Percentiles rank a stretch among this genome's conserved stretches.
phyloP scores from a whole-genome alignment of 2,329 filamentous ascomycete genomes.

The Exophiala lecanii-corni region DNA sequence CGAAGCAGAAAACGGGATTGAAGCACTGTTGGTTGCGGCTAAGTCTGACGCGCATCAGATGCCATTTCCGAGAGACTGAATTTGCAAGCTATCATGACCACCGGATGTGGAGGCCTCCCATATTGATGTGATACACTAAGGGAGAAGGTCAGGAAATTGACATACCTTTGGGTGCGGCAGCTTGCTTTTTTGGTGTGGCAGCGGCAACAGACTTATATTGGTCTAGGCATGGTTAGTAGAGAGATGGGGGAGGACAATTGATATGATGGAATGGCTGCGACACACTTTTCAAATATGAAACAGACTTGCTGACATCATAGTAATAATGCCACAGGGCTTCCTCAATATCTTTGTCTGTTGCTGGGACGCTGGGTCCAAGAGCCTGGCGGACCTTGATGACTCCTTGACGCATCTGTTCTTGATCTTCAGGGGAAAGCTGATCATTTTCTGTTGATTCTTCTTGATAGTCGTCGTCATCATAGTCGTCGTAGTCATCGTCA shows the following conservation, averaged over 20 bases:
- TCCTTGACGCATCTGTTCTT: slow-evolving; percentile 58
- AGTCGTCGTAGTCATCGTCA: slow-evolving; percentile 40
- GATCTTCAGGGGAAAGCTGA: slow-evolving; percentile 40
- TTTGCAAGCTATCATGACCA: slow-evolving; percentile 21
- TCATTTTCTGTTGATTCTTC: slow-evolving; percentile 18
- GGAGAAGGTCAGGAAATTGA: slow-evolving; percentile 9
- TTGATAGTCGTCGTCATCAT: slow-evolving; percentile 35
- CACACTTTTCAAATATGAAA: slow-evolving; percentile 70
- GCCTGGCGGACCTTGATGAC: slow-evolving; percentile 62
- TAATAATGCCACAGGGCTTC: slow-evolving; percentile 95
- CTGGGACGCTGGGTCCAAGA: slow-evolving; percentile 60
- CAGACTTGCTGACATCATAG: slow-evolving; percentile 82
- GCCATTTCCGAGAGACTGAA: slow-evolving; percentile 3
- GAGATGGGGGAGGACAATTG: neutral
- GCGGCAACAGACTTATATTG: slow-evolving; percentile 18
- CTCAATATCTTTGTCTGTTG: slow-evolving; percentile 70
- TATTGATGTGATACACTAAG: slow-evolving; percentile 8
- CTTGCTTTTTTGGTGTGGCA: slow-evolving; percentile 11
- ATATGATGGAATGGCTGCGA: slow-evolving; percentile 4
- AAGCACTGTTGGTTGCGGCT: slow-evolving; percentile 5
- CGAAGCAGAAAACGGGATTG: slow-evolving; percentile 41
- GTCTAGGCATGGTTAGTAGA: slow-evolving; percentile 10
- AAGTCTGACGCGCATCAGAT: slow-evolving; percentile 21
- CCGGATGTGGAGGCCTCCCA: too few relatives aligned
- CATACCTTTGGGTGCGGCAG: slow-evolving; percentile 17